Evolutionary conservation across 306 rosid species (phyloP), one percentile per base, ranked within the genome.

Genomic region (Glycyrrhiza uralensis): DNA sequence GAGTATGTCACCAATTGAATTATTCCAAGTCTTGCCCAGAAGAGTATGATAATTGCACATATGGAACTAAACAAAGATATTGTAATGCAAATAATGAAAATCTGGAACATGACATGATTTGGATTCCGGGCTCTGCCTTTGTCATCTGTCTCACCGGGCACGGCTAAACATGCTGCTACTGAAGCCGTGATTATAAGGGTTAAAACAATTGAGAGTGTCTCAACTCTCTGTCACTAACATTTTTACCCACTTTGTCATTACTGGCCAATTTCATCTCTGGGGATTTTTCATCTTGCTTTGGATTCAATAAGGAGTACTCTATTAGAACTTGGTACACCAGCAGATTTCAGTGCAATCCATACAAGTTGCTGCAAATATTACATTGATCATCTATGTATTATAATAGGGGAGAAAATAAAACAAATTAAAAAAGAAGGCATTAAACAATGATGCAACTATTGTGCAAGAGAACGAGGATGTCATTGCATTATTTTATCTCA

Each of bases 161-260:
- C 30, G 7, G 80, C 55, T 3, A 84, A 66, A 8, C 78, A 76
- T 13, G 80, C 76, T 2, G 80, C 68, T 9, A 84, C 57, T 4
- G 87, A 63, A 0, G 61, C 79, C 0, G 79, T 77, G 28, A 54
- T n/a, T 18, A 84, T 42, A 2, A 84, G 74, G 0, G 79, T 77
- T 5, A 83, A 35, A 32, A 84, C 60, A 28, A 75, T 6, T 3
- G 66, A n/a, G 0, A 79, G 66, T 4, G 75, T 74, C 20, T 75
- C 67, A 5, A 64, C 41, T 36, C 32, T n/a, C 52, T 71, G 50
- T 51, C 78, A 15, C 59, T 78, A 1, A 19, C 39, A 7, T 13
- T 12, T 7, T 9, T 9, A 3, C 2, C 14, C 12, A 39, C 14
- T 39, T 39, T 17, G 6, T 18, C 30, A 1, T 12, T 2, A 0